Base-by-base conservation (phyloP, 2,329 filamentous ascomycete genomes). In the Alternaria gaisen region DNA sequence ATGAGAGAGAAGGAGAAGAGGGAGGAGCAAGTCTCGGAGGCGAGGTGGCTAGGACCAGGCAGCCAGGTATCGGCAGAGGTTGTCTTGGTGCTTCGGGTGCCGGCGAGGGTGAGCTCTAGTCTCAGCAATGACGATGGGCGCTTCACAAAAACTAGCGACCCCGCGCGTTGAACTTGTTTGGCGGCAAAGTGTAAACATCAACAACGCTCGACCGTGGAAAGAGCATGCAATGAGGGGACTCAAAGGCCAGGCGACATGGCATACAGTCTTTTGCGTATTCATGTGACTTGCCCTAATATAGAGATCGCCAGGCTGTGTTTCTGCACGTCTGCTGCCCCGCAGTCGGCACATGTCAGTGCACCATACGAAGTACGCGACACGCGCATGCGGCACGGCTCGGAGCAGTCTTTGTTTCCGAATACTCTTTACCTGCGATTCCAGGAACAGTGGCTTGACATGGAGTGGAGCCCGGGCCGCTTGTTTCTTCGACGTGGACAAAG, bases 51-150 rank as follows among this genome's bases (percentile, higher is more conserved):
- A 44, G 41, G 32, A 44, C 43, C 42, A 64, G 66, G 56, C 58
- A 60, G 54, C 58, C 42, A 59, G 38, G 53, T 60, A 48, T 60
- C 46, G 58, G 52, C 58, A 44, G 56, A 41, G 40, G 54, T 38
- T 62, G 65, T 65, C 63, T 63, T 59, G 64, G 59, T 63, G 60
- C 52, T 62, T 60, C 55, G 60, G 66, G 62, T 50, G 58, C 60
- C 55, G 53, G 58, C 40, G 60, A 59, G 58, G 46, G 59, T 63
- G 61, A 66, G 64, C 61, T 64, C 59, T 64, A 60, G 63, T 64
- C 63, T 57, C 40, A 61, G 61, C 62, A 64, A 71, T 71, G 69
- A 71, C 69, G 69, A 72, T 63, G 67, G 61, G 58, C 41, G 53
- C 53, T 60, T 66, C 44, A 61, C 61, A 72, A 65, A 68, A 65